A percentile compares a stretch with the other conserved stretches of the same genome.
Conservation (phyloP, 2,329 filamentous ascomycete genomes). For the Cladophialophora bantiana region DNA sequence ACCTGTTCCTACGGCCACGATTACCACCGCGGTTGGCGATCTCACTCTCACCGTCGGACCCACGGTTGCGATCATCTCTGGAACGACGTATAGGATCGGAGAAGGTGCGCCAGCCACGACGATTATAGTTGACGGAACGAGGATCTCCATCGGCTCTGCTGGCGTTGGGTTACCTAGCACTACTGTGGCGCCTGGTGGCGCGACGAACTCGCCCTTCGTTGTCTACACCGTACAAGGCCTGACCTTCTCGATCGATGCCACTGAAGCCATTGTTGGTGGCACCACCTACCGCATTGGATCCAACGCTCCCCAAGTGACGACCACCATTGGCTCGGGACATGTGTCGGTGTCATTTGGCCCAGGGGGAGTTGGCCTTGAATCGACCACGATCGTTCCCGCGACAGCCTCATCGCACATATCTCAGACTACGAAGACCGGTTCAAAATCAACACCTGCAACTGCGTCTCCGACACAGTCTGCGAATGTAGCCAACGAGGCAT, state of each 20-base stretch:
- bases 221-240: constrained; percentile 36
- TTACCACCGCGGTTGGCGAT: constrained; percentile 29
- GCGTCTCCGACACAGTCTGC: constrained; percentile 23
- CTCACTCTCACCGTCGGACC: constrained; percentile 39
- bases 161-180: constrained; percentile 41
- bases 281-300: constrained; percentile 61
- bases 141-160: constrained; percentile 38
- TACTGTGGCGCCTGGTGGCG: constrained; percentile 35
- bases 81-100: constrained; percentile 42
- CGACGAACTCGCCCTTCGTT: constrained; percentile 23
- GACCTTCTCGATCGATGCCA: constrained; percentile 40
- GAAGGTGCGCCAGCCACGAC: constrained; percentile 36
- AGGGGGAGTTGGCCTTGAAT: constrained; percentile 56
- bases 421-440: constrained; percentile 15
- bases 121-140: constrained; percentile 38
- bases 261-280: constrained; percentile 54
- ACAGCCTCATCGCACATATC: constrained; percentile 18
- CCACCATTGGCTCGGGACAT: constrained; percentile 52
- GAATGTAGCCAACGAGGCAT: not conserved
- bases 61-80: constrained; percentile 41
- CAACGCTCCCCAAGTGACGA: constrained; percentile 50
- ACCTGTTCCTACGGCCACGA: constrained; percentile 23
- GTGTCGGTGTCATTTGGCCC: constrained; percentile 62
- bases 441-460: constrained; percentile 12
- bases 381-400: constrained; percentile 46